Percentiles rank a stretch among this genome's conserved stretches.
phyloP scores from a whole-genome alignment of 2,329 filamentous ascomycete genomes.

The Cladosporium sp. region DNA sequence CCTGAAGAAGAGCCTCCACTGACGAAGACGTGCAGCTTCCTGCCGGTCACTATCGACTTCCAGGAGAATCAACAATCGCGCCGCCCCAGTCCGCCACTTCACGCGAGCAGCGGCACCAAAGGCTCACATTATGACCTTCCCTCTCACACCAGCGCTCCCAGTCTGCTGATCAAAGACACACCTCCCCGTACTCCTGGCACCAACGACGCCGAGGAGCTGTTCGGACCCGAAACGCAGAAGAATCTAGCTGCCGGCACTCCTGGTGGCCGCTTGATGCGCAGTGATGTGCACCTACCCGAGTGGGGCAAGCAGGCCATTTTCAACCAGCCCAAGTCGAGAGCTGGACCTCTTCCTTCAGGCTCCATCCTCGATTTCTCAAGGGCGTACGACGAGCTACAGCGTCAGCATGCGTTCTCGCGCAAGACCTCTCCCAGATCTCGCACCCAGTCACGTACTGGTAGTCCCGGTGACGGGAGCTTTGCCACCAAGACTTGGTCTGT shows the following conservation, averaged over 20 bases:
- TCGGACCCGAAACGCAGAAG: slow-evolving; percentile 49
- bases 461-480: slow-evolving; percentile 52
- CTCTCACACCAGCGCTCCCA: slow-evolving; percentile 35
- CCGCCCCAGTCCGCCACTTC: slow-evolving; percentile 31
- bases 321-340: slow-evolving; percentile 77
- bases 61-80: slow-evolving; percentile 52
- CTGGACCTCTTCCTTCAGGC: slow-evolving; percentile 72
- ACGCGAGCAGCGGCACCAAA: slow-evolving; percentile 44
- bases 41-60: slow-evolving; percentile 92
- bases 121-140: slow-evolving; percentile 47
- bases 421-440: slow-evolving; percentile 24
- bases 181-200: slow-evolving; percentile 47
- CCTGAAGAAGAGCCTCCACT: background rate
- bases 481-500: slow-evolving; percentile 81
- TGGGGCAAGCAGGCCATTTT: slow-evolving; percentile 68
- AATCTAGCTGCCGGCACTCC: slow-evolving; percentile 48
- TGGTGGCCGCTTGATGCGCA: slow-evolving; percentile 62
- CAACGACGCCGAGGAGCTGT: slow-evolving; percentile 46
- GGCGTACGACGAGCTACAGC: slow-evolving; percentile 42
- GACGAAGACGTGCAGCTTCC: slow-evolving; percentile 61
- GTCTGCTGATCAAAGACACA: slow-evolving; percentile 43
- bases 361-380: slow-evolving; percentile 71
- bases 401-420: slow-evolving; percentile 24
- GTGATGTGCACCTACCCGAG: slow-evolving; percentile 72
- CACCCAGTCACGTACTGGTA: slow-evolving; percentile 37